These are phyloP conservation scores for Arthrobotrys iridis DNA, from an alignment of 2,329 filamentous ascomycete species.

Conservation along the genomic window DNA sequence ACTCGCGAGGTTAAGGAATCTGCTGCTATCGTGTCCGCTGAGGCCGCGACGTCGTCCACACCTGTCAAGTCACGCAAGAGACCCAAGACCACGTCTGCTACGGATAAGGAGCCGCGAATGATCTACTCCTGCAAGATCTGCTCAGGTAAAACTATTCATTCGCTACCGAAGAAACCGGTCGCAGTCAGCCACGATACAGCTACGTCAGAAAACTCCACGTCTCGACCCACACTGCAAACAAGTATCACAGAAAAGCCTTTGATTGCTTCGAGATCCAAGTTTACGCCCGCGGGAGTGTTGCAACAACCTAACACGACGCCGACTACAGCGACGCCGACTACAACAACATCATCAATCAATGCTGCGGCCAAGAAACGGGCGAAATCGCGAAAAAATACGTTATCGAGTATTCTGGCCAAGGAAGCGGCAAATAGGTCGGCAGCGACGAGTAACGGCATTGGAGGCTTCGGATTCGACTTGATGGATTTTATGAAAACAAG, in stretches of 20 bases:
- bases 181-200: conserved; percentile 12
- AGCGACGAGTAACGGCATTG: background rate
- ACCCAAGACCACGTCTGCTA: background rate
- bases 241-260: background rate
- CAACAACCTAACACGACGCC: background rate
- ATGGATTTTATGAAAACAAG: conserved; percentile 57
- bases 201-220: background rate
- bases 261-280: background rate
- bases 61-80: background rate
- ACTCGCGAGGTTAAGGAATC: background rate
- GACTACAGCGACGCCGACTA: no score
- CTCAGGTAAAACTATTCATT: conserved; percentile 26
- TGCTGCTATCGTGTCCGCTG: background rate
- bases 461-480: conserved; percentile 55
- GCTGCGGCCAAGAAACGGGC: conserved; percentile 44
- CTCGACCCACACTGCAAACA: background rate
- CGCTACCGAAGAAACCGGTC: conserved; percentile 24
- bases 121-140: conserved; percentile 50
- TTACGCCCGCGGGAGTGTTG: background rate
- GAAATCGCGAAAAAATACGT: conserved; percentile 49
- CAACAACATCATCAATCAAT: conserved; percentile 9
- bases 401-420: conserved; percentile 45
- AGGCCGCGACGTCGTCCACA: background rate
- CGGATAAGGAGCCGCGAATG: conserved; percentile 33
- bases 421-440: conserved; percentile 43